A percentile compares a stretch with the other conserved stretches of the same genome.
These are phyloP conservation scores for Cryptococcus sp. DNA, from an alignment of 1,284 basidiomycete species.

Conservation along the genomic window DNA sequence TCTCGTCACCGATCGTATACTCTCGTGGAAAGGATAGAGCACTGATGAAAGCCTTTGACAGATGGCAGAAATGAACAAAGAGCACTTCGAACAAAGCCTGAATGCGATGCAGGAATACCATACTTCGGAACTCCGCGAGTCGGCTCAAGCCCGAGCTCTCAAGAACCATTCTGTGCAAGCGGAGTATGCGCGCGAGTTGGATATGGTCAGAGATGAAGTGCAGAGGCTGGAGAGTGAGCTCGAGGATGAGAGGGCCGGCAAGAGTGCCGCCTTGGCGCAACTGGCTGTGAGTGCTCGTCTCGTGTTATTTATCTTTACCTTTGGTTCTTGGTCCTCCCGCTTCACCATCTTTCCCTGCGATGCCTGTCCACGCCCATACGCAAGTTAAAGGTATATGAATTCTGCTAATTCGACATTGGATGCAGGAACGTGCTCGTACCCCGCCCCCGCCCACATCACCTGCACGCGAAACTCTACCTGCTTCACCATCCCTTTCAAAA, in stretches of 20 bases:
- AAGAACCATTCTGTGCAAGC: conserved; percentile 6
- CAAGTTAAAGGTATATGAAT: too few relatives aligned
- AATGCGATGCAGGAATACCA: conserved; percentile 23
- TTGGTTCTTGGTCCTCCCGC: too few relatives aligned
- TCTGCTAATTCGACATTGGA: too few relatives aligned
- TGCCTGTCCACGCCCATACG: not conserved
- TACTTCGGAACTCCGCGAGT: conserved; percentile 2
- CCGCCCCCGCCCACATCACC: conserved; percentile 17
- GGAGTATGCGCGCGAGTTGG: conserved; percentile 11
- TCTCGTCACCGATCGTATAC: conserved; percentile 4
- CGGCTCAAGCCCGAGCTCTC: conserved; percentile 9
- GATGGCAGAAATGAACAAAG: conserved; percentile 49
- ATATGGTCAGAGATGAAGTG: conserved; percentile 3
- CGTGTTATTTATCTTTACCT: too few relatives aligned
- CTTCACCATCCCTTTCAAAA: conserved; percentile 22
- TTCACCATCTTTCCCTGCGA: not conserved
- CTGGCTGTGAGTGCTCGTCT: conserved; percentile 12
- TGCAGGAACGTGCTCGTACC: conserved; percentile 10
- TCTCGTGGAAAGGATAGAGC: not conserved
- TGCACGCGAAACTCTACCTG: conserved; percentile 2
- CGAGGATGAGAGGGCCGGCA: conserved; percentile 24
- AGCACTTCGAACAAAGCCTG: conserved; percentile 36
- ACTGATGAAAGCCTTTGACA: conserved; percentile 5
- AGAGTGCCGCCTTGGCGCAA: conserved; percentile 21
- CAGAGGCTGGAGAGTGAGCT: conserved; percentile 7